phyloP scores from a whole-genome alignment of 2,329 filamentous ascomycete species.

The Neurospora sp. region DNA sequence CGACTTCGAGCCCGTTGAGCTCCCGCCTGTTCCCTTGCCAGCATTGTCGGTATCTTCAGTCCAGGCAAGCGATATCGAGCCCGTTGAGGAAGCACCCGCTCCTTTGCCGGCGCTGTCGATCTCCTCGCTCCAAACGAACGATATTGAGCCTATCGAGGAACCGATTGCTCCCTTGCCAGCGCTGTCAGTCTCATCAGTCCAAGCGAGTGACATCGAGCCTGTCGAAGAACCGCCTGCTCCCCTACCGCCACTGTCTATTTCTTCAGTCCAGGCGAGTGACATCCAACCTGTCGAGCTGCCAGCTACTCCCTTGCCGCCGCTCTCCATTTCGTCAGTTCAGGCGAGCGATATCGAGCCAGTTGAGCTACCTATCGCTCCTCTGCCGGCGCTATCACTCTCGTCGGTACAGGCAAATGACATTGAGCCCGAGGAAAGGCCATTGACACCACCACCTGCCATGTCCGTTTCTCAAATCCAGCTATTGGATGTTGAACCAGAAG shows the following conservation, averaged over 20 bases:
- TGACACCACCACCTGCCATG: conserved; percentile 11
- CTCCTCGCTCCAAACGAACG: conserved; percentile 11
- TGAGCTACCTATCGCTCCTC: conserved; percentile 14
- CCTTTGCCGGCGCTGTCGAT: conserved; percentile 14
- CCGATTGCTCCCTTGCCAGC: conserved; percentile 4
- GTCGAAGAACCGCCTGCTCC: conserved; percentile 7
- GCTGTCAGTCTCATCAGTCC: conserved; percentile 26
- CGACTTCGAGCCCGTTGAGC: conserved; percentile 16
- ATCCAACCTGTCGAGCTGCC: conserved; percentile 12
- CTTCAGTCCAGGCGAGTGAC: conserved; percentile 23
- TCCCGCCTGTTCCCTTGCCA: conserved; percentile 9
- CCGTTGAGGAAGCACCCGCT: conserved; percentile 10
- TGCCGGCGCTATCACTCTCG: conserved; percentile 21
- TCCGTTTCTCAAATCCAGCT: conserved; percentile 14
- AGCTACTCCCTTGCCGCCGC: conserved; percentile 12
- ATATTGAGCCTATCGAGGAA: conserved; percentile 18
- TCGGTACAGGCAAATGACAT: conserved; percentile 21
- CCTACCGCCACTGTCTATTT: conserved; percentile 22
- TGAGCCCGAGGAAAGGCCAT: conserved; percentile 13
- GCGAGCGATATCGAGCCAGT: conserved; percentile 19
- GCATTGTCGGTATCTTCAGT: conserved; percentile 28
- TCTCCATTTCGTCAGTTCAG: conserved; percentile 21
- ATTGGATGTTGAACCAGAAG: conserved; percentile 12
- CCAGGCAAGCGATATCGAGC: conserved; percentile 22
- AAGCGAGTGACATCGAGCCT: conserved; percentile 19